Conservation (phyloP, 495 filamentous ascomycete species). For the Rhypophila decipiens region DNA sequence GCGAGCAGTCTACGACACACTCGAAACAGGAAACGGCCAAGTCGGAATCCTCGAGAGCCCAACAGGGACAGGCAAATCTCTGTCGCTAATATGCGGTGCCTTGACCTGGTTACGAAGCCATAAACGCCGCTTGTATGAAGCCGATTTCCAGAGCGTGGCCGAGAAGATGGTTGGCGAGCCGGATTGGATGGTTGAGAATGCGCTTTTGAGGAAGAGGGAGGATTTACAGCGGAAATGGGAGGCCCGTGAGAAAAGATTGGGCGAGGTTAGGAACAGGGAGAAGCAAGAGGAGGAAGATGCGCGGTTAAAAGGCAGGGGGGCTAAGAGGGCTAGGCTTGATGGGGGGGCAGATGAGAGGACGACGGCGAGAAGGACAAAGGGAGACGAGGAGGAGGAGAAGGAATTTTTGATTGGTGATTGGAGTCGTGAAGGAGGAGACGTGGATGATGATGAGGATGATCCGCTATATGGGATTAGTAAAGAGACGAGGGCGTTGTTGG, state of each 20-base stretch:
- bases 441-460: conserved; percentile 38
- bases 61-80: conserved; percentile 88
- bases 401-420: conserved; percentile 77
- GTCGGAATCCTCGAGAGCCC: conserved; percentile 92
- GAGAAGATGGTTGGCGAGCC: conserved; percentile 66
- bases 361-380: conserved; percentile 16
- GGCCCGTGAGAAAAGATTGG: conserved; percentile 65
- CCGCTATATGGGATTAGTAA: conserved; percentile 45
- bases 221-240: conserved; percentile 58
- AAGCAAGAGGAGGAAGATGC: conserved; percentile 45
- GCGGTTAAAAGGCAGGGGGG: conserved; percentile 20
- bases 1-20: conserved; percentile 73
- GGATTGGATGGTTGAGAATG: conserved; percentile 78
- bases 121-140: conserved; percentile 62
- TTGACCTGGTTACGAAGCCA: conserved; percentile 89
- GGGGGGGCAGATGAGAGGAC: conserved; percentile 17
- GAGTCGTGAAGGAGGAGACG: conserved; percentile 51
- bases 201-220: conserved; percentile 58
- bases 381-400: conserved; percentile 50
- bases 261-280: conserved; percentile 63
- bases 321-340: not conserved
- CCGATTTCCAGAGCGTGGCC: conserved; percentile 22
- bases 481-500: conserved; percentile 59
- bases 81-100: conserved; percentile 89
- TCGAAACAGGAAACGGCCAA: conserved; percentile 68